These are phyloP conservation scores for Leishmania turanica DNA, from an alignment of 208 protist species.

Conservation along the genomic window DNA sequence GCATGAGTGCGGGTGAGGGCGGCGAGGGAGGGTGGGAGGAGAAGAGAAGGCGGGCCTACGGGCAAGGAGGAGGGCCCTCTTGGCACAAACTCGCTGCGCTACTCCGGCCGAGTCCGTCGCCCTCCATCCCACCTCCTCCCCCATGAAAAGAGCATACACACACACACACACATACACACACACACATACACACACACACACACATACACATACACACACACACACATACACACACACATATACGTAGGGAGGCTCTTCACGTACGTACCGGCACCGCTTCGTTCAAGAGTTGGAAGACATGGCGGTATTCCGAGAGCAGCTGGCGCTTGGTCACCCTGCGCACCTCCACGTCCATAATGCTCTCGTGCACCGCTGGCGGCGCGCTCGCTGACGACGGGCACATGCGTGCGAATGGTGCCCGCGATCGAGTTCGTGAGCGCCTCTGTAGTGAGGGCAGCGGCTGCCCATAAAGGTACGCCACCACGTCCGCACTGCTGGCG, in stretches of 20 bases:
- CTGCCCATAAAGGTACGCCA: conserved; percentile 51
- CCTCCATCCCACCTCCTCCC: no score
- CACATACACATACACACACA: neutral
- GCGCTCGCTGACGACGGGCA: neutral
- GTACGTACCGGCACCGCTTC: conserved; percentile 38
- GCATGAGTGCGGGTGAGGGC: neutral
- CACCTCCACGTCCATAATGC: conserved; percentile 24
- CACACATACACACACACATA: neutral
- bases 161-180: neutral
- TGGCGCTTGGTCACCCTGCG: conserved; percentile 39
- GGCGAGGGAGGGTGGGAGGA: neutral
- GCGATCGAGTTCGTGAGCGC: neutral
- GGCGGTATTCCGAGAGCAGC: conserved; percentile 57
- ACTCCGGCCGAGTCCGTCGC: neutral
- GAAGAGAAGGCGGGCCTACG: neutral
- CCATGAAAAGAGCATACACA: neutral
- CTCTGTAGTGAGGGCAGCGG: conserved; percentile 32
- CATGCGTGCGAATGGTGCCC: neutral
- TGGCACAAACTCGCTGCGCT: neutral
- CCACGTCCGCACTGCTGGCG: conserved; percentile 27
- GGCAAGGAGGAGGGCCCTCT: neutral
- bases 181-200: neutral
- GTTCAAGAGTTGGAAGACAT: conserved; percentile 76
- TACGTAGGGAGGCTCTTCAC: neutral
- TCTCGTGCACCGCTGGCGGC: neutral